phyloP scores from a whole-genome alignment of 805 yeast genomes.

The Pichia occidentalis region DNA sequence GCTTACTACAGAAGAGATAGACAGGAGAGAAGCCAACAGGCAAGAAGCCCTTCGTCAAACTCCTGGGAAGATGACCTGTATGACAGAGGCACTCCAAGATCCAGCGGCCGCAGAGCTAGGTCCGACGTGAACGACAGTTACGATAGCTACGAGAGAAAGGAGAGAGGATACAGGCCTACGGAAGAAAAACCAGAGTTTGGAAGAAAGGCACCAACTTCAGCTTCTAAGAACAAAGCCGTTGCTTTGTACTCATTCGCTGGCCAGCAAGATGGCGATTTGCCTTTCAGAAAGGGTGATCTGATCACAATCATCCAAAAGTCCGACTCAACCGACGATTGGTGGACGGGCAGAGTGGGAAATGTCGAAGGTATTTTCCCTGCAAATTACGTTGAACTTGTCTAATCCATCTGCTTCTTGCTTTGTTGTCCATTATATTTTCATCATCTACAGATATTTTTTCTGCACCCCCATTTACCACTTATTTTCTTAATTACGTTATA shows the following conservation, averaged over 20 bases:
- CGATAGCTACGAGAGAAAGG: background rate
- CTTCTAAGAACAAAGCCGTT: conserved; percentile 66
- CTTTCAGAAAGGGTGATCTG: conserved; percentile 91
- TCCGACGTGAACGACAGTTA: background rate
- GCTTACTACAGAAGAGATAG: conserved; percentile 15
- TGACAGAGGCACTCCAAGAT: conserved; percentile 41
- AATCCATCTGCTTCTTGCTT: conserved; percentile 3
- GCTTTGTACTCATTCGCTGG: conserved; percentile 88
- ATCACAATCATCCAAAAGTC: conserved; percentile 81
- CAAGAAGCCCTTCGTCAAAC: conserved; percentile 1
- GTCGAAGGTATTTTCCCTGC: conserved; percentile 95
- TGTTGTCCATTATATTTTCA: background rate
- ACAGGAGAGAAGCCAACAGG: background rate
- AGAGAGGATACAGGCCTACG: conserved; percentile 24
- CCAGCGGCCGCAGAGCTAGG: background rate
- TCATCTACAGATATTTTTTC: too few relatives aligned
- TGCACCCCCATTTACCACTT: background rate
- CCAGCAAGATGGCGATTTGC: conserved; percentile 87
- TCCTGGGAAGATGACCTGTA: conserved; percentile 87
- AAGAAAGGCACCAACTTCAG: conserved; percentile 25
- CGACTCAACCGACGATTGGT: conserved; percentile 93
- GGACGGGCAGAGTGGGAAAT: conserved; percentile 90
- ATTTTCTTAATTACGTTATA: too few relatives aligned
- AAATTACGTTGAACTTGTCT: conserved; percentile 81
- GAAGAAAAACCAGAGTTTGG: conserved; percentile 33